phyloP scores from a whole-genome alignment of 306 rosid species.

The Hippophae gyantsensis region DNA sequence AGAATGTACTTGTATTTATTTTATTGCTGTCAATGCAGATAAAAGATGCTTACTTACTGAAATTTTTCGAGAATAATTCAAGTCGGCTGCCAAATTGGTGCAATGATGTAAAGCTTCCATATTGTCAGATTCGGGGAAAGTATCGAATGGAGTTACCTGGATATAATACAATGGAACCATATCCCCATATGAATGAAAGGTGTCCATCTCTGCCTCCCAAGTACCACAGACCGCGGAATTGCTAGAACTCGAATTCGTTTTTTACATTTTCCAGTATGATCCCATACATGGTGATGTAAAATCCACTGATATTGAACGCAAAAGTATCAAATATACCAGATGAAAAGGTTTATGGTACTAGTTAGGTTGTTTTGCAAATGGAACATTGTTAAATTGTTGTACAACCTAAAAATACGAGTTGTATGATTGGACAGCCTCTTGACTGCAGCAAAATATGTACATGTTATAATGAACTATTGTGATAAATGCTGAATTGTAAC shows the following conservation, averaged over 20 bases:
- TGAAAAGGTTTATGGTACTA: too few species aligned
- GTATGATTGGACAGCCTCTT: too few species aligned
- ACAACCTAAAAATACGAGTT: too few species aligned
- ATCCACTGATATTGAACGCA: too few species aligned
- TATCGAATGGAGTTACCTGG: conserved; percentile 86
- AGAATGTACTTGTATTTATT: conserved; percentile 7
- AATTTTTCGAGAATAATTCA: conserved; percentile 65
- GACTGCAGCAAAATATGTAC: too few species aligned
- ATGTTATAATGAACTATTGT: too few species aligned
- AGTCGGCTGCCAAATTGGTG: conserved; percentile 91
- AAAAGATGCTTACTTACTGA: conserved; percentile 85
- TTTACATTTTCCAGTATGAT: too few species aligned
- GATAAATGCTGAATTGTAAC: too few species aligned
- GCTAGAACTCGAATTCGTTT: conserved; percentile 27
- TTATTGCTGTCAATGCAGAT: conserved; percentile 49
- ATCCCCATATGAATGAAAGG: conserved; percentile 84
- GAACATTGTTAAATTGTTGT: too few species aligned
- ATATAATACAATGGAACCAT: conserved; percentile 68
- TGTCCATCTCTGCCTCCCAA: conserved; percentile 85
- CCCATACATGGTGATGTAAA: too few species aligned
- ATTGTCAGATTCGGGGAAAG: conserved; percentile 83
- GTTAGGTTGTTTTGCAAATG: too few species aligned
- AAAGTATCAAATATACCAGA: too few species aligned
- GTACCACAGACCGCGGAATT: conserved; percentile 48
- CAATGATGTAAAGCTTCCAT: conserved; percentile 75